These are phyloP conservation scores for Phytophthora niederhauseri DNA, from an alignment of 352 stramenopile genomes.

Conservation along the genomic window DNA sequence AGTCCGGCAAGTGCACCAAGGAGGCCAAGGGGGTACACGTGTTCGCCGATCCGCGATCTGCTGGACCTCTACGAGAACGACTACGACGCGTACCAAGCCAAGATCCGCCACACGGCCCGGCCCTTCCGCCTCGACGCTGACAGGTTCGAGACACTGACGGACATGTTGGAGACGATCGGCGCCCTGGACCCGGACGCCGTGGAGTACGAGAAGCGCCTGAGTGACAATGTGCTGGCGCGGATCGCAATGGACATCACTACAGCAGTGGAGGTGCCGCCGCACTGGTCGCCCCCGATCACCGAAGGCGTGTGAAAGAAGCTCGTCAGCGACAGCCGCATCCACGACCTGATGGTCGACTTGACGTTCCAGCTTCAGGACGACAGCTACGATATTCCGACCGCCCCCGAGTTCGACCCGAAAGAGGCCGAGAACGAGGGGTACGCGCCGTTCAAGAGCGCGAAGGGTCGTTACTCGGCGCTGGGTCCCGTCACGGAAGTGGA, in stretches of 20 bases:
- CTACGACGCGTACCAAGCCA: not conserved
- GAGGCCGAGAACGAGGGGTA: no score
- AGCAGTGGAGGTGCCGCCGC: not conserved
- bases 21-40: no score
- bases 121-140: not conserved
- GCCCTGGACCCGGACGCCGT: not conserved
- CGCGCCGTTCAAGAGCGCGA: no score
- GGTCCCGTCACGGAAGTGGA: no score
- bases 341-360: not conserved
- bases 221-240: not conserved
- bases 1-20: no score
- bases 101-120: not conserved
- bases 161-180: not conserved
- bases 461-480: no score
- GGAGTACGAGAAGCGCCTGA: not conserved
- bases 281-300: not conserved
- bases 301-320: not conserved
- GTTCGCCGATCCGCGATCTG: no score
- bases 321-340: not conserved
- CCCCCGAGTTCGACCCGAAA: no score
- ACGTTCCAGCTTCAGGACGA: no score
- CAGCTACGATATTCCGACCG: no score
- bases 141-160: no score
- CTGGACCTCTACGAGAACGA: not conserved
- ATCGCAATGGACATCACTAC: not conserved